These are phyloP conservation scores for Phytomonas sp. DNA, from an alignment of 208 protist species.

Conservation along the genomic window DNA sequence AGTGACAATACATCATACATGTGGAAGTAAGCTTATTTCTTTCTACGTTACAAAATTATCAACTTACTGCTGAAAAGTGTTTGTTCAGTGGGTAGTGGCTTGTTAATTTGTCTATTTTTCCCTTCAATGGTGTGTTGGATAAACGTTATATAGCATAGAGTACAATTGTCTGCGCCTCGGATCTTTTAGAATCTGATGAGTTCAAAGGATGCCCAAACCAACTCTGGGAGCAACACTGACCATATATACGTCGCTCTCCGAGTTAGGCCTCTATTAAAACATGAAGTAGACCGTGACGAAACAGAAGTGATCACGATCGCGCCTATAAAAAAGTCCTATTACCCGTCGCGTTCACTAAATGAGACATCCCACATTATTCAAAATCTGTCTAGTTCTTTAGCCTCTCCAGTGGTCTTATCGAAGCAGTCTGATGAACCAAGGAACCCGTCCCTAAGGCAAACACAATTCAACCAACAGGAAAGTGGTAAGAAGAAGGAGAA, in stretches of 20 bases:
- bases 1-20: not conserved
- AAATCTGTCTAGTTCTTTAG: not conserved
- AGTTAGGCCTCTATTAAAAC: conserved; percentile 54
- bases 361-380: not conserved
- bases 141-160: not conserved
- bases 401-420: not conserved
- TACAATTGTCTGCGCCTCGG: not conserved
- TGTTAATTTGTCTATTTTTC: not conserved
- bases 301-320: conserved; percentile 6
- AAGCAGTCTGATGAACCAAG: not conserved
- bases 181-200: conserved; percentile 1
- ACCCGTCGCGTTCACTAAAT: not conserved
- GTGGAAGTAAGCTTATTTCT: not conserved
- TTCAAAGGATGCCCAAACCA: not conserved
- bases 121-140: not conserved
- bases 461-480: not conserved
- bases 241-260: conserved; percentile 44
- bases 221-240: not conserved
- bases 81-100: not conserved
- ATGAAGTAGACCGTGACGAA: conserved; percentile 39
- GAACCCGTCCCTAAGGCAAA: not conserved
- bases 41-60: not conserved
- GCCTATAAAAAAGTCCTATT: not conserved
- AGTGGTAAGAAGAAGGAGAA: not conserved
- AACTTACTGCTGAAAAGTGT: not conserved